Base-by-base conservation (phyloP, 805 yeast genomes). In the Wickerhamiella vanderwaltii region DNA sequence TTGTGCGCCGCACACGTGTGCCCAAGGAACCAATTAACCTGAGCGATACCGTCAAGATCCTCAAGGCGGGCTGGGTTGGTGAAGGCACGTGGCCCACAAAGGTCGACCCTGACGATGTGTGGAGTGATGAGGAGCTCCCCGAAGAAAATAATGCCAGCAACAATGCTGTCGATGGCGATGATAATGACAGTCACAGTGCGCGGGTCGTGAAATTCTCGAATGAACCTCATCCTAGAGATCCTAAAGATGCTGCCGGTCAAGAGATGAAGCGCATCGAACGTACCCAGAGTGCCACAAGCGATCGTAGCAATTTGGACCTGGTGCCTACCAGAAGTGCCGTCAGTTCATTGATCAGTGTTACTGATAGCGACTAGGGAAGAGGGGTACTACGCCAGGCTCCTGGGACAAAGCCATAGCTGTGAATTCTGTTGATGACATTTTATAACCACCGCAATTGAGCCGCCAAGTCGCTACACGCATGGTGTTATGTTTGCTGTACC, bases 21-120 rank as follows among this genome's bases (percentile, higher is more conserved):
- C 67, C 88, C 52, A 77, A 74, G 52, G 66, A 66, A 43, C 82
- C 86, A 12, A 65, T 88, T 61, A 84, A 82, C 58, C 68, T 88
- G 51, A 67, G 65, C 44, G 94, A 85, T 56, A 74, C 81, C 31
- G 56, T 85, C 39, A 70, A 71, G 48, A 72, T 87, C 18, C 70
- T 87, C 31, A 76, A 83, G 52, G 73, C 80, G 3, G 95, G 95
- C 15, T 87, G 97, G 97, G 68, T 71, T 12, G 77, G 75, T 46
- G 75, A 75, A 17, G 84, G 78, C 39, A 73, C 75, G 49, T 87
- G 91, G 88, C 53, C 58, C 43, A 47, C 55, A 48, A 29, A 51
- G 32, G 47, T 24, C 23, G 52, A 51, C 32, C 46, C 47, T 17
- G 41, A 39, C 3, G 54, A 50, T 30, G 47, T 39, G 15, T 51